phyloP scores from a whole-genome alignment of 495 filamentous ascomycete species.

The Aspergillus kassunensis region DNA sequence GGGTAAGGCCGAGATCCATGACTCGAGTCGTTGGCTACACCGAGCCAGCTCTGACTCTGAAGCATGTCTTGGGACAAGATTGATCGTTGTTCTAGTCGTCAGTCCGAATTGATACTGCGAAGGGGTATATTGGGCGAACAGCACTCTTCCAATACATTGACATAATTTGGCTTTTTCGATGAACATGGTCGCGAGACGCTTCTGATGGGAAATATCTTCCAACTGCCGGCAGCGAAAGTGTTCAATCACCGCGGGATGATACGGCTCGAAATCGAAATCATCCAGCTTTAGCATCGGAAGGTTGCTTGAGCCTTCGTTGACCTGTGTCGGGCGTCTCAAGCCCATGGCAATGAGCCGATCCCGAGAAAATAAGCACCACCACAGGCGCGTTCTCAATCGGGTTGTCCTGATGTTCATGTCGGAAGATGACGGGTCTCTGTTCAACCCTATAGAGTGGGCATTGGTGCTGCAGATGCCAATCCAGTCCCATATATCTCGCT shows the following conservation, averaged over 20 bases:
- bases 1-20: constrained; percentile 66
- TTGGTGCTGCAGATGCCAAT: constrained; percentile 79
- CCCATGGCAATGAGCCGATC: constrained; percentile 83
- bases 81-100: constrained; percentile 71
- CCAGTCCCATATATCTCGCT: constrained; percentile 81
- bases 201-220: constrained; percentile 51
- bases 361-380: constrained; percentile 91
- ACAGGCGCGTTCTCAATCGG: constrained; percentile 73
- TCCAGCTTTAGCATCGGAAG: constrained; percentile 74
- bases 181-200: constrained; percentile 74
- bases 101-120: constrained; percentile 60
- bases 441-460: constrained; percentile 75
- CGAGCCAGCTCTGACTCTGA: constrained; percentile 60
- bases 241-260: constrained; percentile 44
- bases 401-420: constrained; percentile 56
- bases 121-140: constrained; percentile 74
- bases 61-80: constrained; percentile 75
- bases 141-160: constrained; percentile 72
- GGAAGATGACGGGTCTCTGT: constrained; percentile 62
- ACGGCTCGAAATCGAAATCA: constrained; percentile 71
- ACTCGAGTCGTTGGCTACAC: constrained; percentile 66
- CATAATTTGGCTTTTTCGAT: constrained; percentile 84
- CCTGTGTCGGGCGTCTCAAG: constrained; percentile 76
- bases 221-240: constrained; percentile 39
- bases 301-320: constrained; percentile 82